Percentiles rank a stretch among this genome's conserved stretches.
Evolutionary conservation across 2,329 filamentous ascomycete genomes (phyloP).

Genomic region (Alternaria arborescens): DNA sequence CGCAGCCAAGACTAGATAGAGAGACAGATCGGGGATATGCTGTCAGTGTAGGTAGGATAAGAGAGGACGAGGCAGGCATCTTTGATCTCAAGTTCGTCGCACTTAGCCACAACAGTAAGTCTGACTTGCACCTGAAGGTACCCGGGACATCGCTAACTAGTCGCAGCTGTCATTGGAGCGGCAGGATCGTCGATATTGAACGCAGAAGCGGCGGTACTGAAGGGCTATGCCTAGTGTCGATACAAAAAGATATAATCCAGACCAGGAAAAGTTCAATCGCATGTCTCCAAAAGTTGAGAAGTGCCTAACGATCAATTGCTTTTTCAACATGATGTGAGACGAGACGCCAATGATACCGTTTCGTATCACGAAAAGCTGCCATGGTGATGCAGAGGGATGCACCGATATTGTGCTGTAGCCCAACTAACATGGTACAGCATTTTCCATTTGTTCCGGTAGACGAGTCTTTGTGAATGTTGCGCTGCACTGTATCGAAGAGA

Average conservation of each 20-base stretch:
- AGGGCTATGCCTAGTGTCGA: constrained; percentile 71
- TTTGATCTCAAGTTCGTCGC: constrained; percentile 97
- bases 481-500: background rate
- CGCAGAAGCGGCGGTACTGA: constrained; percentile 88
- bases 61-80: constrained; percentile 85
- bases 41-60: constrained; percentile 85
- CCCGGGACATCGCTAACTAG: constrained; percentile 25
- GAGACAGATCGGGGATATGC: constrained; percentile 87
- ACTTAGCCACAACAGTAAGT: constrained; percentile 79
- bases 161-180: constrained; percentile 82
- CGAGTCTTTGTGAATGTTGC: background rate
- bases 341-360: background rate
- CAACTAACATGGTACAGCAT: background rate
- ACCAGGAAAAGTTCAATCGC: background rate
- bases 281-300: background rate
- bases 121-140: constrained; percentile 34
- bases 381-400: background rate
- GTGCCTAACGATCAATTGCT: background rate
- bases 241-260: background rate
- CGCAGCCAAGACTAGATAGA: constrained; percentile 89
- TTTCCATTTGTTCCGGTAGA: background rate
- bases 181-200: constrained; percentile 97
- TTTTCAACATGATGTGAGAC: background rate
- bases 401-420: background rate
- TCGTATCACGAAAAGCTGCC: background rate